phyloP scores from a whole-genome alignment of 1,284 basidiomycete species.

The Cerioporus squamosus region DNA sequence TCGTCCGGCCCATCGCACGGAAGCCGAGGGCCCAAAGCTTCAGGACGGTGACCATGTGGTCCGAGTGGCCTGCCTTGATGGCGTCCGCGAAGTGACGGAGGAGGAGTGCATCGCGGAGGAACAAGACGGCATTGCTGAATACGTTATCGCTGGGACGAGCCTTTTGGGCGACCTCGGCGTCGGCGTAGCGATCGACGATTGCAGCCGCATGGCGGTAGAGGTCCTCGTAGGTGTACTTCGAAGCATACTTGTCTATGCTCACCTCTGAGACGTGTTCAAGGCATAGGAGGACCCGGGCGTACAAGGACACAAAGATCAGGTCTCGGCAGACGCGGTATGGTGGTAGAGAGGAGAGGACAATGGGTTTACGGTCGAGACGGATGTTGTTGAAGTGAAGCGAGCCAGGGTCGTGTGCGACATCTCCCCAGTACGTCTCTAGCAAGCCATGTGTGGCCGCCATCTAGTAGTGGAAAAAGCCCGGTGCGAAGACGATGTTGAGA shows the following conservation, averaged over 20 bases:
- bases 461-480: conserved; percentile 10
- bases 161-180: neutral
- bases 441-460: conserved; percentile 4
- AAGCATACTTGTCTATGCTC: neutral
- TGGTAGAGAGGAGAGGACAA: conserved; percentile 37
- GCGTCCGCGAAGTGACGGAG: conserved; percentile 40
- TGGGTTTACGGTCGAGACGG: conserved; percentile 35
- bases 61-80: conserved; percentile 41
- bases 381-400: conserved; percentile 40
- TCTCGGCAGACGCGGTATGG: conserved; percentile 40
- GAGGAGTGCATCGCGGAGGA: conserved; percentile 40
- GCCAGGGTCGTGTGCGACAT: conserved; percentile 35
- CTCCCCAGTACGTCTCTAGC: conserved; percentile 15
- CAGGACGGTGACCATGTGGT: conserved; percentile 34
- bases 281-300: conserved; percentile 42
- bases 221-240: neutral
- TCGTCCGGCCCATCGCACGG: conserved; percentile 36
- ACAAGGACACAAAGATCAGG: conserved; percentile 41
- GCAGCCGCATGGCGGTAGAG: neutral
- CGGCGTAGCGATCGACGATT: neutral
- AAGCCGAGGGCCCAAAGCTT: conserved; percentile 38
- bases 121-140: conserved; percentile 41
- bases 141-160: conserved; percentile 32
- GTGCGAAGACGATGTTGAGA: conserved; percentile 1
- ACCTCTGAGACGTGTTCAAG: conserved; percentile 32